Evolutionary conservation across 805 yeast species (phyloP).

Genomic region (Ogataea nonfermentans): DNA sequence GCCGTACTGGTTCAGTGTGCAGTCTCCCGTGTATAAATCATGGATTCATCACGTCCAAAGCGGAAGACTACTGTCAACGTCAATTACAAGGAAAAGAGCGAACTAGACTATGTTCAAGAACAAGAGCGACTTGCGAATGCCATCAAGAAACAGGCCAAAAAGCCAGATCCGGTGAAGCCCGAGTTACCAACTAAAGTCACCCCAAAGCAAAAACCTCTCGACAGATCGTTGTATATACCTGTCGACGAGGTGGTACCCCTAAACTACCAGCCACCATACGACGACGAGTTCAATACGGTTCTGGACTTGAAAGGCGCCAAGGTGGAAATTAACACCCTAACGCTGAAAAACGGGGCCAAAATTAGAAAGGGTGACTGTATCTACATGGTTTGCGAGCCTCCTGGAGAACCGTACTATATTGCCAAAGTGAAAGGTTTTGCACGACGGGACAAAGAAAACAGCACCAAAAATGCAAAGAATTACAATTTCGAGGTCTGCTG

Average conservation of each 20-base stretch:
- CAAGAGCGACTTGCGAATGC: conserved; percentile 3
- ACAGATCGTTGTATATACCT: conserved; percentile 22
- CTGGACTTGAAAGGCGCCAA: conserved; percentile 43
- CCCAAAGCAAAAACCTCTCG: conserved; percentile 12
- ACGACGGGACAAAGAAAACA: conserved; percentile 34
- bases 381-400: conserved; percentile 86
- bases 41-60: conserved; percentile 28
- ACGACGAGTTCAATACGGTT: conserved; percentile 42
- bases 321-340: conserved; percentile 39
- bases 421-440: conserved; percentile 80
- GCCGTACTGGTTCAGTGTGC: not conserved
- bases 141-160: conserved; percentile 5
- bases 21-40: not conserved
- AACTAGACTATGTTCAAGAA: conserved; percentile 24
- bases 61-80: conserved; percentile 33
- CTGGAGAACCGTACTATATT: conserved; percentile 90
- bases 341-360: conserved; percentile 38
- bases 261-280: conserved; percentile 49
- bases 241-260: conserved; percentile 39
- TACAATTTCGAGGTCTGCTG: conserved; percentile 75
- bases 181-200: conserved; percentile 4
- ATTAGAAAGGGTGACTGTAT: conserved; percentile 62
- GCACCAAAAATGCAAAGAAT: conserved; percentile 46
- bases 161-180: conserved; percentile 3
- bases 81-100: conserved; percentile 35